Evolutionary conservation across 2,329 filamentous ascomycete species (phyloP).

Genomic region (Fusarium drepaniforme): DNA sequence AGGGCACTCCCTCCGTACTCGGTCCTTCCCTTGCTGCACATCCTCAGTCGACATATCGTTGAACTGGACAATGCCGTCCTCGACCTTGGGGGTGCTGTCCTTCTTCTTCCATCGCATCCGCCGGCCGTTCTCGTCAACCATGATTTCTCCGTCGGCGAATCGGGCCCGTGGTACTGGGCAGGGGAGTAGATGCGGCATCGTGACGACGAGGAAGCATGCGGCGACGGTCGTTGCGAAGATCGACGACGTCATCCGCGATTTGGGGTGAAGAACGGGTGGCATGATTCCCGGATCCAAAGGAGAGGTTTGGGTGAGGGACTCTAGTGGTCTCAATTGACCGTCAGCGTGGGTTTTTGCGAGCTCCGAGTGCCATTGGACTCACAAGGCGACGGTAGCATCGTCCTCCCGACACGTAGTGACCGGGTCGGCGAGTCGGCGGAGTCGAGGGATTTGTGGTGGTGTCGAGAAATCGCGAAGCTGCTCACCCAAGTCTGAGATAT

Average conservation of each 20-base stretch:
- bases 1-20: constrained; percentile 81
- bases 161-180: constrained; percentile 85
- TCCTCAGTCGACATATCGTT: constrained; percentile 54
- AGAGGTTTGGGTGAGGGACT: constrained; percentile 30
- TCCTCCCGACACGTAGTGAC: constrained; percentile 38
- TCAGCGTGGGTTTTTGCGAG: constrained; percentile 28
- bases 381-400: constrained; percentile 42
- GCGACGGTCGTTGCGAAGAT: constrained; percentile 95
- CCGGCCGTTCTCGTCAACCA: constrained; percentile 60
- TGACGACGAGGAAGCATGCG: constrained; percentile 92
- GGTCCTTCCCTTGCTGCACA: constrained; percentile 51
- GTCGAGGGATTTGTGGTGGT: constrained; percentile 44
- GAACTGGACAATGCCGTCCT: constrained; percentile 64
- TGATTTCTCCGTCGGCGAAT: constrained; percentile 76
- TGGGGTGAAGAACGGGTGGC: constrained; percentile 91
- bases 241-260: constrained; percentile 92
- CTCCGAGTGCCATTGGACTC: constrained; percentile 41
- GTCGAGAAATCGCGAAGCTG: constrained; percentile 39
- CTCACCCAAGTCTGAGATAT: constrained; percentile 38
- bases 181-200: constrained; percentile 88
- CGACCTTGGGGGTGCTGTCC: constrained; percentile 51
- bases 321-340: constrained; percentile 44
- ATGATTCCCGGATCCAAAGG: constrained; percentile 60
- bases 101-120: constrained; percentile 59
- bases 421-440: constrained; percentile 38